These are phyloP conservation scores for Wickerhamiella kazuoi DNA, from an alignment of 805 yeast species.

Conservation along the genomic window DNA sequence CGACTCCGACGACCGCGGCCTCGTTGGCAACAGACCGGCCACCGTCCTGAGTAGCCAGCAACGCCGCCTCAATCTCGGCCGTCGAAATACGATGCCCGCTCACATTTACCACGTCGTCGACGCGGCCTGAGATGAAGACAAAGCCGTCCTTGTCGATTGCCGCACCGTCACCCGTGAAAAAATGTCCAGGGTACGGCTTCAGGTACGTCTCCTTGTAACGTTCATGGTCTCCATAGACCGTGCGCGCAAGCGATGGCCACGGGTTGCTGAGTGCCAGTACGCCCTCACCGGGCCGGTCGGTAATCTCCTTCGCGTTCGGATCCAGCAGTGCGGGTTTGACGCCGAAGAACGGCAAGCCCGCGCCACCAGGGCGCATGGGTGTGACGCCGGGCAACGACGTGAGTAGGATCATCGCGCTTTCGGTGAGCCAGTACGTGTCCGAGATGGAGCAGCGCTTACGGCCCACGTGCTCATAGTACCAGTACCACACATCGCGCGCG, in stretches of 20 bases:
- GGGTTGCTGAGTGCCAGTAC: conserved; percentile 52
- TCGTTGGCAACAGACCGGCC: conserved; percentile 47
- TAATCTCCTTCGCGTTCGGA: conserved; percentile 49
- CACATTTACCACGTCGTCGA: conserved; percentile 76
- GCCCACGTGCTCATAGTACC: conserved; percentile 84
- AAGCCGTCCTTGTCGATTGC: conserved; percentile 72
- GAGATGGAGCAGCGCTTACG: conserved; percentile 60
- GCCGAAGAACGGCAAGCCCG: conserved; percentile 73
- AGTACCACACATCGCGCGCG: conserved; percentile 88
- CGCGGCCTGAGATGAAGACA: conserved; percentile 75
- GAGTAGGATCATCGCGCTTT: conserved; percentile 64
- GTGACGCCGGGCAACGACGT: conserved; percentile 60
- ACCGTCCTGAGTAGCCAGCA: conserved; percentile 30
- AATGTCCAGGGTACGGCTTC: conserved; percentile 64
- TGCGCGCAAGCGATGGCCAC: conserved; percentile 79
- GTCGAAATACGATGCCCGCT: conserved; percentile 80
- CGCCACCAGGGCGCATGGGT: conserved; percentile 74
- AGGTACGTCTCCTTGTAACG: conserved; percentile 67
- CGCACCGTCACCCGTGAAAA: conserved; percentile 83
- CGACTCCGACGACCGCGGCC: conserved; percentile 69
- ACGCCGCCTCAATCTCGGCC: conserved; percentile 73
- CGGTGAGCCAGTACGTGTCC: conserved; percentile 86
- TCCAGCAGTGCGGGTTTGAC: conserved; percentile 56
- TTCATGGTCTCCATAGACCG: conserved; percentile 61
- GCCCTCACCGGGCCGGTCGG: conserved; percentile 61